Evolutionary conservation across 306 rosid species (phyloP).

Genomic region (Purshia tridentata): DNA sequence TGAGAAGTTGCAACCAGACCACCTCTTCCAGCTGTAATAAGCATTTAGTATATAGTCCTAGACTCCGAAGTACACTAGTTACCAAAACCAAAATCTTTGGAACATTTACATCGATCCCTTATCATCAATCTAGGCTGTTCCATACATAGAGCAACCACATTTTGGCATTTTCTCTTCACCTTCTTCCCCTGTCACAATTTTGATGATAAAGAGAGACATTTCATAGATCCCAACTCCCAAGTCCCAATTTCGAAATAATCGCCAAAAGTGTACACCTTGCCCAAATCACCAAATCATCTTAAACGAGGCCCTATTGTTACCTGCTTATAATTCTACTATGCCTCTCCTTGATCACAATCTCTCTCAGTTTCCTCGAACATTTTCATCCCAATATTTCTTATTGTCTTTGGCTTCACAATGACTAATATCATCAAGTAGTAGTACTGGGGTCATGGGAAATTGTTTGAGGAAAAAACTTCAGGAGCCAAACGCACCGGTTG

Average conservation of each 20-base stretch:
- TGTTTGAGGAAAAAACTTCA: conserved; percentile 24
- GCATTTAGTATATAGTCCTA: background rate
- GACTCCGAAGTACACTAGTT: no score
- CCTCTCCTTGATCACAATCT: background rate
- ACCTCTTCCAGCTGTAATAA: conserved; percentile 17
- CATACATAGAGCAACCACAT: no score
- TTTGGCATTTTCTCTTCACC: no score
- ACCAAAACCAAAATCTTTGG: background rate
- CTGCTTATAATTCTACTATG: background rate
- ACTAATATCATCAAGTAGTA: background rate
- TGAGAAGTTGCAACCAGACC: conserved; percentile 28
- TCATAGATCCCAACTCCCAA: no score
- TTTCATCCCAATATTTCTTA: background rate
- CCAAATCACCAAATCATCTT: conserved; percentile 26
- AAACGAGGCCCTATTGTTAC: background rate
- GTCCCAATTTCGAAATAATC: no score
- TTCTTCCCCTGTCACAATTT: no score
- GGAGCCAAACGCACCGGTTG: conserved; percentile 25
- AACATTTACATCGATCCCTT: background rate
- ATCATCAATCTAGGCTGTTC: no score
- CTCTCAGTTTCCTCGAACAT: background rate
- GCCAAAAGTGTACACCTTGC: conserved; percentile 5
- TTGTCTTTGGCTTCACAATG: background rate
- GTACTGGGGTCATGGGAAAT: conserved; percentile 32
- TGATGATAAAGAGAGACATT: no score